These are phyloP conservation scores for Lobosporangium transversale DNA, from an alignment of 192 early-diverging fungal species.

Conservation along the genomic window DNA sequence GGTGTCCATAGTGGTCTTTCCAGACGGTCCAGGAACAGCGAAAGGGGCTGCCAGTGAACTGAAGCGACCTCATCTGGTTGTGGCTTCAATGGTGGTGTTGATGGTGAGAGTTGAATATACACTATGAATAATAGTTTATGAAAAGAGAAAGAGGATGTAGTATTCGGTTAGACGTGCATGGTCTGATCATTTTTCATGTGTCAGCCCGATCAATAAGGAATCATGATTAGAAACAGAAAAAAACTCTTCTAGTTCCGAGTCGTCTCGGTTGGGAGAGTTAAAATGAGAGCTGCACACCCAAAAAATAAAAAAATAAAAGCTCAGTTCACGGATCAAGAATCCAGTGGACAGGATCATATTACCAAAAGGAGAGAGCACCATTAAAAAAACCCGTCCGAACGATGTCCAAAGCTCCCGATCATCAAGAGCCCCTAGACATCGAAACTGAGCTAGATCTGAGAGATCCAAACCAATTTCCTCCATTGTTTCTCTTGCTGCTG, in stretches of 20 bases:
- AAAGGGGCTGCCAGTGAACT: constrained; percentile 54
- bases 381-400: constrained; percentile 55
- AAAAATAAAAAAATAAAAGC: neutral
- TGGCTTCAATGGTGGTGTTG: constrained; percentile 47
- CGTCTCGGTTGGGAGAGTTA: neutral
- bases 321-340: neutral
- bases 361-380: constrained; percentile 59
- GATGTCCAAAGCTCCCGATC: constrained; percentile 59
- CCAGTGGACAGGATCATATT: neutral
- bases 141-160: constrained; percentile 7
- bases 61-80: constrained; percentile 55
- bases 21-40: constrained; percentile 49
- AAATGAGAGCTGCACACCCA: neutral
- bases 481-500: constrained; percentile 52
- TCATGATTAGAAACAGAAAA: neutral
- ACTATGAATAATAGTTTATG: constrained; percentile 21
- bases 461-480: constrained; percentile 57
- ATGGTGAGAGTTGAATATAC: constrained; percentile 54
- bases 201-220: neutral
- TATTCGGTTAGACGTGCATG: neutral
- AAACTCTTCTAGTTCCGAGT: neutral
- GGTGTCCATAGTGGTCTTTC: constrained; percentile 52
- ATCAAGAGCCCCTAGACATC: constrained; percentile 52
- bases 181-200: constrained; percentile 5
- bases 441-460: constrained; percentile 44